These are phyloP conservation scores for Conticribra weissflogii DNA, from an alignment of 108 stramenopile species.

Conservation along the genomic window DNA sequence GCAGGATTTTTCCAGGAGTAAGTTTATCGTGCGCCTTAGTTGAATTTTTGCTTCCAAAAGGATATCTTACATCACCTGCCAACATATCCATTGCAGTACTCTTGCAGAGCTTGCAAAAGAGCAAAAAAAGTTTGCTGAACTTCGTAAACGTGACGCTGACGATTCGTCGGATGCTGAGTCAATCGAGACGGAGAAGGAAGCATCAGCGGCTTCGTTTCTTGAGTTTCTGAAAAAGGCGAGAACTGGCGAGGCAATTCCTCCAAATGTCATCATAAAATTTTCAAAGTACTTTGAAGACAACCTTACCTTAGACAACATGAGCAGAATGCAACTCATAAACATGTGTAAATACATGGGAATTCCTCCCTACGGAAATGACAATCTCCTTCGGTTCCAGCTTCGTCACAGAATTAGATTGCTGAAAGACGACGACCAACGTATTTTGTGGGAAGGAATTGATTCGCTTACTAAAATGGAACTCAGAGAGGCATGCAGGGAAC, in stretches of 20 bases:
- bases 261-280: slow-evolving; percentile 86
- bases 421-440: slow-evolving; percentile 96
- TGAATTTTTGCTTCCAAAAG: slow-evolving; percentile 54
- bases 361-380: slow-evolving; percentile 92
- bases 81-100: slow-evolving; percentile 56
- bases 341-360: slow-evolving; percentile 98
- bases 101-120: slow-evolving; percentile 85
- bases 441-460: slow-evolving; percentile 97
- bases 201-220: slow-evolving; percentile 73
- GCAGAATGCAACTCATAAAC: slow-evolving; percentile 94
- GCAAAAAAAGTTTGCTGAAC: slow-evolving; percentile 75
- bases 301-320: slow-evolving; percentile 97
- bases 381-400: slow-evolving; percentile 93
- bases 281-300: slow-evolving; percentile 94
- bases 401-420: slow-evolving; percentile 85
- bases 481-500: slow-evolving; percentile 94
- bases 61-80: not conserved
- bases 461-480: slow-evolving; percentile 97
- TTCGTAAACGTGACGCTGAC: slow-evolving; percentile 47
- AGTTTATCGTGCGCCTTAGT: slow-evolving; percentile 41
- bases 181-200: slow-evolving; percentile 67
- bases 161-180: slow-evolving; percentile 57
- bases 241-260: slow-evolving; percentile 84
- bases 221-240: slow-evolving; percentile 93
- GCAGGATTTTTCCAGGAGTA: slow-evolving; percentile 97